These are phyloP conservation scores for Leccinum rimulosum DNA, from an alignment of 768 basidiomycete species.

Conservation along the genomic window DNA sequence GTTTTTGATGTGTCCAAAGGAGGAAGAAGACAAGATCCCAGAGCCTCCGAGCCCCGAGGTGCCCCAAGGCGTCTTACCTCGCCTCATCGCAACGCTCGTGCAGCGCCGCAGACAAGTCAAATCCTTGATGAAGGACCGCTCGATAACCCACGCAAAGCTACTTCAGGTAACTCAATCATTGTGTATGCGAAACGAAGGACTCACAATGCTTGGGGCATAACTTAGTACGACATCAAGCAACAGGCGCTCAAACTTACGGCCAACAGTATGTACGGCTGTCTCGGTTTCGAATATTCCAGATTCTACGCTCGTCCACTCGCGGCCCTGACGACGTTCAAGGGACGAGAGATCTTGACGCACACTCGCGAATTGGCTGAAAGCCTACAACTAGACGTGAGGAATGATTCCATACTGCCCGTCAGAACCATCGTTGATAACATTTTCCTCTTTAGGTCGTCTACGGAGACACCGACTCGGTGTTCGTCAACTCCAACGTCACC, in stretches of 20 bases:
- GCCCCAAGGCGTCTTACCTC: constrained; percentile 87
- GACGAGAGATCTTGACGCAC: constrained; percentile 93
- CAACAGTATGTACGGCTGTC: constrained; percentile 99
- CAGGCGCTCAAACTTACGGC: constrained; percentile 96
- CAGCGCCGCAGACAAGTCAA: constrained; percentile 88
- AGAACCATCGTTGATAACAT: neutral
- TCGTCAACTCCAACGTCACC: constrained; percentile 93
- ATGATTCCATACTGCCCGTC: neutral
- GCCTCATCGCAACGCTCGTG: constrained; percentile 96
- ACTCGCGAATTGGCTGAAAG: constrained; percentile 92
- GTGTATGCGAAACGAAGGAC: neutral
- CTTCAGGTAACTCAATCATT: constrained; percentile 61
- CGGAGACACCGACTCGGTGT: constrained; percentile 98
- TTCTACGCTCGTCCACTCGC: constrained; percentile 98
- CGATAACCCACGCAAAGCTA: constrained; percentile 66
- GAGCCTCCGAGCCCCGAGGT: constrained; percentile 76
- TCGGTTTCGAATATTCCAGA: constrained; percentile 94
- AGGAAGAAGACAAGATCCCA: constrained; percentile 81
- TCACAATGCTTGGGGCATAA: neutral
- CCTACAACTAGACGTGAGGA: constrained; percentile 79
- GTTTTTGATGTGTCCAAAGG: constrained; percentile 31
- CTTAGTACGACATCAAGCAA: constrained; percentile 94
- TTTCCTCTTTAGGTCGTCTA: constrained; percentile 51
- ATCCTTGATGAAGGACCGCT: constrained; percentile 88
- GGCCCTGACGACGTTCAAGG: constrained; percentile 95